Base-by-base conservation (phyloP, 225 moss, liverwort and hornwort genomes). In the Anthoceros angustus region DNA sequence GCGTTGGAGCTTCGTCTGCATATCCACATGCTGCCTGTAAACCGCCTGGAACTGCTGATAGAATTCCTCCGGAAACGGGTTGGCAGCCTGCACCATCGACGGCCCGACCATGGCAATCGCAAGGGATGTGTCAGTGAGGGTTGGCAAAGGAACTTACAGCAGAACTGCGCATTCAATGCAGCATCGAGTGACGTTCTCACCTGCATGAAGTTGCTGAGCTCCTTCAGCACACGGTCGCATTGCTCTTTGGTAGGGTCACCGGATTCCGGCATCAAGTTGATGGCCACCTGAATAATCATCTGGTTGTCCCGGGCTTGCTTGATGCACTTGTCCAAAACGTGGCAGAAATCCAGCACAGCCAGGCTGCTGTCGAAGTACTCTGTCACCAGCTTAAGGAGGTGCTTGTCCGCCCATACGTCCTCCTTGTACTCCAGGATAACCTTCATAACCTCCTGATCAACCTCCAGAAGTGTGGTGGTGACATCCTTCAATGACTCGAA, bases 381-480 rank as follows among this genome's bases (percentile, higher is more conserved):
- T 9, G 80, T 79, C 43, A 92, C 91, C 62, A 92, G 75, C n/a
- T 81, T 80, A 75, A 82, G 86, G 77, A 92, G 70, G 72, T 92
- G 87, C 63, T 80, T 78, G 25, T 84, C 84, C 2, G 84, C 84
- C 91, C 91, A 92, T 0, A 86, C 84, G 68, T 88, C 87, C 42
- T 82, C 72, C 67, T 86, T 87, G 74, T 79, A 84, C 0, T 76
- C 78, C 9, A 84, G 75, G 46, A 92, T 87, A 66, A 84, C 73
- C 18, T 84, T 72, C 43, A 82, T 76, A 41, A 92, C 91, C 25
- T 92, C 84, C 50, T 86, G 70, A 40, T 92, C 87, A 14, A 92
- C 85, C 62, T 84, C 86, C 32, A 86, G 63, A 69, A 92, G 76
- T 48, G 79, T 86, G 4, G 73, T 84, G 1, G 88, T 86, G 0